A percentile compares a stretch with the other conserved stretches of the same genome.
Evolutionary conservation across 345 rosid genomes (phyloP).

Genomic region (Adansonia digitata): DNA sequence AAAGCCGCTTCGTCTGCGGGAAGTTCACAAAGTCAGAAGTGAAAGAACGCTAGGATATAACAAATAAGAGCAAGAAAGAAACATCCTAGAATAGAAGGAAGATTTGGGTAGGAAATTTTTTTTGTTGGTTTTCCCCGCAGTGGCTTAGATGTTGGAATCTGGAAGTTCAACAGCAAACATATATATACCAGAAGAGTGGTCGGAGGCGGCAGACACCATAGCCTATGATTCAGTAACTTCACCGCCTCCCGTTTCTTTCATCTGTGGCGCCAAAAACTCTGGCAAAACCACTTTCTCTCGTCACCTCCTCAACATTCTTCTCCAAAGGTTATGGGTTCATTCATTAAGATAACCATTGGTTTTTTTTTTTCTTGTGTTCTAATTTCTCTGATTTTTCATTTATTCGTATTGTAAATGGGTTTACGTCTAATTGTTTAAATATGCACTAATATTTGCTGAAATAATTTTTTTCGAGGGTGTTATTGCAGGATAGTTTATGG

Average conservation of each 20-base stretch:
- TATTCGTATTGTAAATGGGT: neutral
- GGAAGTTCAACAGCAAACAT: conserved; percentile 41
- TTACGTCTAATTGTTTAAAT: neutral
- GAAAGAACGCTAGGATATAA: neutral
- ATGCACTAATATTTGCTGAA: neutral
- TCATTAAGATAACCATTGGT: neutral
- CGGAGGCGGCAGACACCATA: conserved; percentile 54
- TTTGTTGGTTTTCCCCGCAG: neutral
- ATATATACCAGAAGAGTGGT: conserved; percentile 65
- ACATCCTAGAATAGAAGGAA: neutral
- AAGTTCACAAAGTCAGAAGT: neutral
- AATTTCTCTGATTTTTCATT: neutral
- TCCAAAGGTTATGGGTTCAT: conserved; percentile 42
- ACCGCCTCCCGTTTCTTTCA: conserved; percentile 45
- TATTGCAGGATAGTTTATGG: conserved; percentile 9
- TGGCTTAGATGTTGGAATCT: conserved; percentile 32
- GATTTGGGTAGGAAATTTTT: neutral
- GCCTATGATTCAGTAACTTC: conserved; percentile 40
- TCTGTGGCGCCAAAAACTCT: conserved; percentile 80
- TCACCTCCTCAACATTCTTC: conserved; percentile 66
- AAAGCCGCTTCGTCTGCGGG: neutral
- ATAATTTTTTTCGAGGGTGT: neutral
- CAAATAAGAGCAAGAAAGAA: neutral
- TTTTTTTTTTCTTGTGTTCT: neutral
- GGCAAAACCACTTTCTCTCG: conserved; percentile 94